phyloP scores from a whole-genome alignment of 257 asterid species.

The Solanum megistacrolobum region DNA sequence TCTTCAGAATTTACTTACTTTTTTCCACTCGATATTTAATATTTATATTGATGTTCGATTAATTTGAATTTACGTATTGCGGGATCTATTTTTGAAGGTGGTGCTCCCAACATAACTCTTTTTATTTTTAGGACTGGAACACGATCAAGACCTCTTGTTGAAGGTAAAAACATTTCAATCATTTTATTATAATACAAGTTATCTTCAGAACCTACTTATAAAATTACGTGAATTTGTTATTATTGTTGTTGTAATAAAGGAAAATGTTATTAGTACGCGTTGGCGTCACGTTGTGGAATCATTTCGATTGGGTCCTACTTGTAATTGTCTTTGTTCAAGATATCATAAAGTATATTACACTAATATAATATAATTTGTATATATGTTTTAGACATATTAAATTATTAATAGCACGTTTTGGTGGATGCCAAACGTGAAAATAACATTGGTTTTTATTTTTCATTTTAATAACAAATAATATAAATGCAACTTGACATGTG shows the following conservation, averaged over 20 bases:
- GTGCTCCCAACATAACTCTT: background rate
- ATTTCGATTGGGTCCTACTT: background rate
- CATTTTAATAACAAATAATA: background rate
- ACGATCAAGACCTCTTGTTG: background rate
- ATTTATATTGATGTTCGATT: no score
- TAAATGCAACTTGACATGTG: conserved; percentile 1
- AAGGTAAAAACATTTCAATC: no score
- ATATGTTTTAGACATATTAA: background rate
- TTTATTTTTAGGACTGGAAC: background rate
- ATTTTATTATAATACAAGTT: no score
- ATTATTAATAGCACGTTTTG: conserved; percentile 15
- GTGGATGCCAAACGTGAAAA: conserved; percentile 8
- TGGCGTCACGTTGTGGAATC: background rate
- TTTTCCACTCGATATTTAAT: no score
- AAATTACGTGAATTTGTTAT: background rate
- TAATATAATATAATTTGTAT: background rate
- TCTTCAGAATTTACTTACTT: background rate
- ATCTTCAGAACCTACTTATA: background rate
- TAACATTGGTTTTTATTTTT: background rate
- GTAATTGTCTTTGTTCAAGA: background rate
- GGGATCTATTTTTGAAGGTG: accelerated
- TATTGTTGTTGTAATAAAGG: background rate
- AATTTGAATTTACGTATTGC: no score
- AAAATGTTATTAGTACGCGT: background rate
- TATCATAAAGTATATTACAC: background rate